phyloP scores from a whole-genome alignment of 495 filamentous ascomycete genomes.

The Xylaria bambusicola region DNA sequence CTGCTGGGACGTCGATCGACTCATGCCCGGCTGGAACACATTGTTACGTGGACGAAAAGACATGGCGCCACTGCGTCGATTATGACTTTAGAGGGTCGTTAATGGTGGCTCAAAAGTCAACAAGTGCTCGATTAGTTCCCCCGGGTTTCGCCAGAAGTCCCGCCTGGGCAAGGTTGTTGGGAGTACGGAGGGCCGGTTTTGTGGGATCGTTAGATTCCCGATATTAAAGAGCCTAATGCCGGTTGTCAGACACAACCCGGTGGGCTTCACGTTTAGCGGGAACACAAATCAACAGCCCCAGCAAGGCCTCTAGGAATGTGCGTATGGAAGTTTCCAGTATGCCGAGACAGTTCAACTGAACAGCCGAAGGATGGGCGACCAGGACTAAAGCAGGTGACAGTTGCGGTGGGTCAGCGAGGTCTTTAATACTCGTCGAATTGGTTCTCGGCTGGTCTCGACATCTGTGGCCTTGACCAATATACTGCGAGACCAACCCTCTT shows the following conservation, averaged over 20 bases:
- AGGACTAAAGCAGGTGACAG: conserved; percentile 8
- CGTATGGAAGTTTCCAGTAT: conserved; percentile 4
- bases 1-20: conserved; percentile 27
- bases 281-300: neutral
- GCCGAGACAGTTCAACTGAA: conserved; percentile 8
- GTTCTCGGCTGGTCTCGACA: conserved; percentile 11
- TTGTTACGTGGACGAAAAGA: conserved; percentile 26
- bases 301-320: neutral
- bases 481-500: conserved; percentile 9
- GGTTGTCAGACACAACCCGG: conserved; percentile 1
- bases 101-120: neutral
- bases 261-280: neutral
- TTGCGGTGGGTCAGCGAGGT: conserved; percentile 15
- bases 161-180: neutral
- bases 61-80: conserved; percentile 19
- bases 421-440: conserved; percentile 18
- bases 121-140: neutral
- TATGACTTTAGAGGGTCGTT: neutral
- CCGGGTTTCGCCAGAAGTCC: neutral
- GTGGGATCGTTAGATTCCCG: neutral
- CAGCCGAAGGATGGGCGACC: conserved; percentile 1
- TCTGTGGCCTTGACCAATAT: neutral
- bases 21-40: conserved; percentile 26
- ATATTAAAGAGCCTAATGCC: neutral
- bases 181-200: conserved; percentile 1